These are phyloP conservation scores for Aspergillus sparsus DNA, from an alignment of 495 filamentous ascomycete genomes.

Conservation along the genomic window DNA sequence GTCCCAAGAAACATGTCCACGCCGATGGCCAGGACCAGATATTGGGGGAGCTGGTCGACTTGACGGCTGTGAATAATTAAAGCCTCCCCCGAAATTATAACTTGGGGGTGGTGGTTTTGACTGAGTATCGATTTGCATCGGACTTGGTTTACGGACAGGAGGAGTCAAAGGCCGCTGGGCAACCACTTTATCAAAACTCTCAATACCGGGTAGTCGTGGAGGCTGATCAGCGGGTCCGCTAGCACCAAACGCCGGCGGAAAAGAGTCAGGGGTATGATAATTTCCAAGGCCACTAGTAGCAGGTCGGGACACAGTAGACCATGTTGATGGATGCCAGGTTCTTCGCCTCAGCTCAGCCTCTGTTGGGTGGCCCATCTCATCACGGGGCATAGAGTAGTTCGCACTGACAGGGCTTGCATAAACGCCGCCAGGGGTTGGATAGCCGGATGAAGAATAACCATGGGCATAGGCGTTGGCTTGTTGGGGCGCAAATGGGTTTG, in stretches of 20 bases:
- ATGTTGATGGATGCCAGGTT: constrained; percentile 88
- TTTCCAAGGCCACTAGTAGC: constrained; percentile 60
- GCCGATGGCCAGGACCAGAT: constrained; percentile 58
- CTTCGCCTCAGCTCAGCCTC: constrained; percentile 79
- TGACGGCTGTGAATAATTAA: constrained; percentile 49
- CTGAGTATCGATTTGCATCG: constrained; percentile 66
- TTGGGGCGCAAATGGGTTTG: constrained; percentile 71
- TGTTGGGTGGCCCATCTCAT: constrained; percentile 61
- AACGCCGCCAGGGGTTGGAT: constrained; percentile 58
- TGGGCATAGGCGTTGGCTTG: constrained; percentile 58
- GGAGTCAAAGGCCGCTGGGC: constrained; percentile 61
- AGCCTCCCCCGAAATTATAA: constrained; percentile 40
- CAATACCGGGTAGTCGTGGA: constrained; percentile 80
- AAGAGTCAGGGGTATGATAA: constrained; percentile 62
- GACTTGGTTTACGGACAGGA: constrained; percentile 61
- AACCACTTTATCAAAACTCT: constrained; percentile 76
- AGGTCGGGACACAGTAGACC: constrained; percentile 57
- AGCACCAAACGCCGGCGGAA: constrained; percentile 51
- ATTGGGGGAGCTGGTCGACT: constrained; percentile 51
- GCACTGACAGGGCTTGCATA: constrained; percentile 73
- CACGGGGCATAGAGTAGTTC: constrained; percentile 61
- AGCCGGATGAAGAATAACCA: constrained; percentile 51
- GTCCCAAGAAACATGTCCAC: constrained; percentile 70
- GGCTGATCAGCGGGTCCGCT: constrained; percentile 51
- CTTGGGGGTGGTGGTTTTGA: constrained; percentile 39